phyloP scores from a whole-genome alignment of 495 filamentous ascomycete genomes.

The Aspergillus leporis region DNA sequence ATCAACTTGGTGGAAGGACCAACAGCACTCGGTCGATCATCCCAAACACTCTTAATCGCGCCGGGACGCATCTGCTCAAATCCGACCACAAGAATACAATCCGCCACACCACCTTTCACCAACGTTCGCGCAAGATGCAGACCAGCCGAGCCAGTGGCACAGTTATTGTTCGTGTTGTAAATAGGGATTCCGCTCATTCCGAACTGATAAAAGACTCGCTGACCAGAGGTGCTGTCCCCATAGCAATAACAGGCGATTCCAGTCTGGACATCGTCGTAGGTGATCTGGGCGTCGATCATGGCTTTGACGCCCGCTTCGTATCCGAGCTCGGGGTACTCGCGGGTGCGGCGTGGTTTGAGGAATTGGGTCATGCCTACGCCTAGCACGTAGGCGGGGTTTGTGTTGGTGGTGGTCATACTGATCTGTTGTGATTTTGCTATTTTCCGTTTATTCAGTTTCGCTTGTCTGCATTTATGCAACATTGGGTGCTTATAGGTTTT shows the following conservation, averaged over 20 bases:
- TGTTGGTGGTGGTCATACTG: neutral
- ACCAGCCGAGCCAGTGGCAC: constrained; percentile 84
- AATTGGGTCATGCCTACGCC: constrained; percentile 98
- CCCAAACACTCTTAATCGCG: constrained; percentile 71
- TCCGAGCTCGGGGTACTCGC: constrained; percentile 63
- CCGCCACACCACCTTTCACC: constrained; percentile 71
- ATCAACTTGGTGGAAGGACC: constrained; percentile 71
- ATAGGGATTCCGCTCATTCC: constrained; percentile 92
- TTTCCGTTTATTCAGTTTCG: neutral
- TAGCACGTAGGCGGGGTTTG: constrained; percentile 70
- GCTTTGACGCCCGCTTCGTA: constrained; percentile 94
- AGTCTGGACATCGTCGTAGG: constrained; percentile 91
- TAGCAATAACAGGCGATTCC: constrained; percentile 94
- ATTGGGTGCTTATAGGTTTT: no score
- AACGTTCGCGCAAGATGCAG: constrained; percentile 76
- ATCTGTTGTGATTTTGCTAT: neutral
- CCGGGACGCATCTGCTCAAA: constrained; percentile 97
- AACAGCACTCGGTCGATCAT: constrained; percentile 72
- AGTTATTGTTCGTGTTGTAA: constrained; percentile 97
- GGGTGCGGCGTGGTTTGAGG: constrained; percentile 90
- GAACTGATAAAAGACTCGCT: constrained; percentile 97
- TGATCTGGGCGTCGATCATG: constrained; percentile 88
- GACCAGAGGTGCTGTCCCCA: constrained; percentile 86
- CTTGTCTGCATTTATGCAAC: no score
- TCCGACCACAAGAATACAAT: constrained; percentile 84